These are phyloP conservation scores for Candida anutae DNA, from an alignment of 1,139 yeast genomes.

Conservation along the genomic window DNA sequence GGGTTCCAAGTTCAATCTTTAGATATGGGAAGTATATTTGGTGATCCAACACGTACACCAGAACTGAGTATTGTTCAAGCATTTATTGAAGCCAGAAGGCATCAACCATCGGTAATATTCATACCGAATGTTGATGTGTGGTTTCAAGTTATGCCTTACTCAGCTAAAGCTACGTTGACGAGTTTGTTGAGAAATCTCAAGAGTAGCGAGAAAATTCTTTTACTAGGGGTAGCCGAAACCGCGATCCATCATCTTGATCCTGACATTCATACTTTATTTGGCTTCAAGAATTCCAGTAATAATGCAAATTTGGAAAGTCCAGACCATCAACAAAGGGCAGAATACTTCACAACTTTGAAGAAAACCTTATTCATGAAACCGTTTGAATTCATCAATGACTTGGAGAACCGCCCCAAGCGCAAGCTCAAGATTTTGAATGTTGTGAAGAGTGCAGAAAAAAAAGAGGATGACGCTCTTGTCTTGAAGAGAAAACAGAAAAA, in stretches of 20 bases:
- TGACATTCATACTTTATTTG: slow-evolving; percentile 45
- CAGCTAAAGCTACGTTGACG: slow-evolving; percentile 65
- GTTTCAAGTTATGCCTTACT: slow-evolving; percentile 57
- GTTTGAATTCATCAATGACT: slow-evolving; percentile 45
- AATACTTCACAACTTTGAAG: slow-evolving; percentile 51
- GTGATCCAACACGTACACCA: slow-evolving; percentile 76
- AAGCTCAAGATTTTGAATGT: slow-evolving; percentile 31
- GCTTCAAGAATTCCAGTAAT: slow-evolving; percentile 37
- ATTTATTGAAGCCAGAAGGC: slow-evolving; percentile 82
- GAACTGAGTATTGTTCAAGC: slow-evolving; percentile 83
- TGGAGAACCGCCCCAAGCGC: slow-evolving; percentile 43
- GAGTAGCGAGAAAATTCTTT: slow-evolving; percentile 65
- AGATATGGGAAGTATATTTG: slow-evolving; percentile 70
- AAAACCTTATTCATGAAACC: slow-evolving; percentile 63
- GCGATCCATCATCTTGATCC: slow-evolving; percentile 22
- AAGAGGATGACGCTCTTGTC: slow-evolving; percentile 8
- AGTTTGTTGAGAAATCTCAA: slow-evolving; percentile 62
- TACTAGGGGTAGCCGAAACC: slow-evolving; percentile 70
- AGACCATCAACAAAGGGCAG: slow-evolving; percentile 32
- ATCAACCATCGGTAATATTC: slow-evolving; percentile 79
- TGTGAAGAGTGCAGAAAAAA: slow-evolving; percentile 10
- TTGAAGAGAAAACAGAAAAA: slow-evolving; percentile 35
- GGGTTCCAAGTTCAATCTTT: slow-evolving; percentile 85
- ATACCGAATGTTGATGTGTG: slow-evolving; percentile 82
- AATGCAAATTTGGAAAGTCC: slow-evolving; percentile 38